phyloP scores from a whole-genome alignment of 2,329 filamentous ascomycete genomes.

The Alternaria infectoria region DNA sequence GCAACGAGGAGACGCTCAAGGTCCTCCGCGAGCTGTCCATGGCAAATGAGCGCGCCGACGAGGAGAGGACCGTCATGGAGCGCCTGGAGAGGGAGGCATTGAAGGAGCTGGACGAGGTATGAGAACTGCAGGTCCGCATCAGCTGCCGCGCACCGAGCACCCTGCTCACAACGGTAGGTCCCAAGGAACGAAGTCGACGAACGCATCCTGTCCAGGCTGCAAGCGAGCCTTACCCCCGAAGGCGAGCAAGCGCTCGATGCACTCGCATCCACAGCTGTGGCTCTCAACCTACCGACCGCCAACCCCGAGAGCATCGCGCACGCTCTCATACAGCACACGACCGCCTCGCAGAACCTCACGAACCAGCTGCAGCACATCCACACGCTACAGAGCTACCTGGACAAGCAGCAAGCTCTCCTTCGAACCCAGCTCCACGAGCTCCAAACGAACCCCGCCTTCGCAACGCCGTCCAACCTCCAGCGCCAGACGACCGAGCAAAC shows the following conservation, averaged over 20 bases:
- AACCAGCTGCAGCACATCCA: slow-evolving; percentile 43
- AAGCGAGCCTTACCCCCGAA: slow-evolving; percentile 32
- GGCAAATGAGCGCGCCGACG: slow-evolving; percentile 78
- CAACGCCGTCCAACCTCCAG: slow-evolving; percentile 63
- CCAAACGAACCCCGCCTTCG: slow-evolving; percentile 43
- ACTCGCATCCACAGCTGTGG: slow-evolving; percentile 46
- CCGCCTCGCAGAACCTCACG: slow-evolving; percentile 36
- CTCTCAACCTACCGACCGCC: slow-evolving; percentile 43
- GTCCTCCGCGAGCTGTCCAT: slow-evolving; percentile 75
- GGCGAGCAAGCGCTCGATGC: slow-evolving; percentile 42
- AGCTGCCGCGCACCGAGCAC: slow-evolving; percentile 8
- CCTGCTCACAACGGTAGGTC: slow-evolving; percentile 26
- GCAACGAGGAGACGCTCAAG: slow-evolving; percentile 82
- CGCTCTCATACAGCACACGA: slow-evolving; percentile 42
- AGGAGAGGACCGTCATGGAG: slow-evolving; percentile 66
- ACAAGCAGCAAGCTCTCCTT: slow-evolving; percentile 39
- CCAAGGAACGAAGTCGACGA: slow-evolving; percentile 25
- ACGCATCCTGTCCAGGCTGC: slow-evolving; percentile 32
- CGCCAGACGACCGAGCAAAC: slow-evolving; percentile 77
- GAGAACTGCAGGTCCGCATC: slow-evolving; percentile 22
- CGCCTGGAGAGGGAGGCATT: slow-evolving; percentile 67
- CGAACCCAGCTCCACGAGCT: slow-evolving; percentile 40
- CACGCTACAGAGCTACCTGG: slow-evolving; percentile 42
- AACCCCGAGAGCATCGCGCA: slow-evolving; percentile 41
- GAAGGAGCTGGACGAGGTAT: slow-evolving; percentile 55